A percentile compares a stretch with the other conserved stretches of the same genome.
phyloP scores from a whole-genome alignment of 2,329 filamentous ascomycete species.

The Chalara sp. region DNA sequence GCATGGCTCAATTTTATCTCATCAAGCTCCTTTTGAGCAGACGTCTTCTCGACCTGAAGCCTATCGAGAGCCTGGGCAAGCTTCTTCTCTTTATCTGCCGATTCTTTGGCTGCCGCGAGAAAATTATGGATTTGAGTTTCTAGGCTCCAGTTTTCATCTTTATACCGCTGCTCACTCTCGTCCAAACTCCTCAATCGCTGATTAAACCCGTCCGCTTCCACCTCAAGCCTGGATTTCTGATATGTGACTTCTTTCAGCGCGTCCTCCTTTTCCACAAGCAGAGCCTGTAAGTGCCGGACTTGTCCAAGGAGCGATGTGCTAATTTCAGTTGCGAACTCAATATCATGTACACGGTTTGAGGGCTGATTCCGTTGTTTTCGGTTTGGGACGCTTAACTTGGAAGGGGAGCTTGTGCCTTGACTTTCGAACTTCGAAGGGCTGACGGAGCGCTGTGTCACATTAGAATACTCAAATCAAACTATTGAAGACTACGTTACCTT shows the following conservation, averaged over 20 bases:
- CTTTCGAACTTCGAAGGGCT: conserved; percentile 76
- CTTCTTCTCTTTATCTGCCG: conserved; percentile 76
- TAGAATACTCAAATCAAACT: conserved; percentile 9
- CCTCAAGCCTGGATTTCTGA: conserved; percentile 74
- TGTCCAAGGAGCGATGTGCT: conserved; percentile 92
- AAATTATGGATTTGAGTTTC: conserved; percentile 89
- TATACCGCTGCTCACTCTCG: conserved; percentile 92
- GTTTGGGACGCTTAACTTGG: conserved; percentile 81
- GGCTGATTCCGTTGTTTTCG: conserved; percentile 88
- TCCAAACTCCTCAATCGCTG: conserved; percentile 78
- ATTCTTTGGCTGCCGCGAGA: conserved; percentile 64
- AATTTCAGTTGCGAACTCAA: conserved; percentile 97
- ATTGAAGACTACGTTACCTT: conserved; percentile 31
- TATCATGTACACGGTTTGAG: conserved; percentile 82
- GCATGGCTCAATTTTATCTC: conserved; percentile 77
- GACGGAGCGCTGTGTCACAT: conserved; percentile 50
- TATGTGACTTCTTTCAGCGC: conserved; percentile 66
- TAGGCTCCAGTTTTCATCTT: conserved; percentile 97
- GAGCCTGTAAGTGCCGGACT: conserved; percentile 79
- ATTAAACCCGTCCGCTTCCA: conserved; percentile 71
- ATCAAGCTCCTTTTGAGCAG: conserved; percentile 79
- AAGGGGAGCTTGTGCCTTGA: conserved; percentile 78
- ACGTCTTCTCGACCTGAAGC: conserved; percentile 67
- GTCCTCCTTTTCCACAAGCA: conserved; percentile 84
- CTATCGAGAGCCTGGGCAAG: conserved; percentile 66